Conservation (phyloP, 2,329 filamentous ascomycete species). For the Lecanicillium sp. region DNA sequence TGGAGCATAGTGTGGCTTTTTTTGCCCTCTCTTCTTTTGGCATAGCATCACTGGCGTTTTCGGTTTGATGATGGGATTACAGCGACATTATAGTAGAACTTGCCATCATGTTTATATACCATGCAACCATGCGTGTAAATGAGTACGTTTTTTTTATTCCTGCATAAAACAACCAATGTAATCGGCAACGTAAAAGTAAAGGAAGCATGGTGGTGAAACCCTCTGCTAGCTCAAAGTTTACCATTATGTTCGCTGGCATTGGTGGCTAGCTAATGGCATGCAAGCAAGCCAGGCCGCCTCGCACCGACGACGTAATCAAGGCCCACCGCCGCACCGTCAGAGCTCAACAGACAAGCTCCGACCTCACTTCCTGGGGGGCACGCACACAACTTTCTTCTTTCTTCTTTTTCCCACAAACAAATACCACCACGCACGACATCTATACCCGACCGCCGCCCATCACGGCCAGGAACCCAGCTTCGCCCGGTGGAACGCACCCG, state of each 20-base stretch:
- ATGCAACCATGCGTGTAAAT: too few relatives aligned
- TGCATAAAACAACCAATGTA: too few relatives aligned
- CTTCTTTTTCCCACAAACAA: background rate
- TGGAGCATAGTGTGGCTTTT: background rate
- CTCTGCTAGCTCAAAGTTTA: background rate
- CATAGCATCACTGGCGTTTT: slow-evolving; percentile 11
- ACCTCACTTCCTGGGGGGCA: background rate
- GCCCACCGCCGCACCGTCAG: background rate
- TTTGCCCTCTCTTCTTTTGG: background rate
- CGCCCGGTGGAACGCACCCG: too few relatives aligned
- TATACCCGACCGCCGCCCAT: background rate
- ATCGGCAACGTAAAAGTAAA: too few relatives aligned
- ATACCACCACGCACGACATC: background rate
- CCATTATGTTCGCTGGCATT: too few relatives aligned
- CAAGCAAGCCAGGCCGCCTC: too few relatives aligned
- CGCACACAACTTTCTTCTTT: background rate
- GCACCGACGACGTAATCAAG: slow-evolving; percentile 8
- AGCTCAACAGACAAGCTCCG: background rate
- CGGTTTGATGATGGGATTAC: background rate
- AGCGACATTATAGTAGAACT: slow-evolving; percentile 1
- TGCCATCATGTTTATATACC: background rate
- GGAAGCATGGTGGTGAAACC: too few relatives aligned
- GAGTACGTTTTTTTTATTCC: too few relatives aligned
- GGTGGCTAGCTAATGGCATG: too few relatives aligned
- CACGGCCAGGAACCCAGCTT: too few relatives aligned